A percentile compares a stretch with the other conserved stretches of the same genome.
phyloP scores from a whole-genome alignment of 495 filamentous ascomycete genomes.

The Lindgomyces ingoldianus region DNA sequence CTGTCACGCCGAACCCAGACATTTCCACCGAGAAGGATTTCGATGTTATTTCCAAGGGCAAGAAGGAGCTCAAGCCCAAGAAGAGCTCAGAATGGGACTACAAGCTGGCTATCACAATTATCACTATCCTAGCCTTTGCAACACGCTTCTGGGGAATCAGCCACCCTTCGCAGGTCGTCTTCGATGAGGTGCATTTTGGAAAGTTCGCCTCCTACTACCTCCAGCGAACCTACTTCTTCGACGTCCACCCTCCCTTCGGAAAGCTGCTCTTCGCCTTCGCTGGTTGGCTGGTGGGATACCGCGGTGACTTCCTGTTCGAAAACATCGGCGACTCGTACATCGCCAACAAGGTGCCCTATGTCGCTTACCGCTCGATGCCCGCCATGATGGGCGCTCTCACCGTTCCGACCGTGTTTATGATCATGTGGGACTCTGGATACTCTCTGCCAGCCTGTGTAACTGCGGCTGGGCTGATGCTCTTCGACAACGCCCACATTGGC shows the following conservation, averaged over 20 bases:
- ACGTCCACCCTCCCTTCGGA: conserved; percentile 97
- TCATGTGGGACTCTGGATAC: conserved; percentile 99
- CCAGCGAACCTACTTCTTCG: conserved; percentile 98
- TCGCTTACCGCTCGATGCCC: conserved; percentile 91
- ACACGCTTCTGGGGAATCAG: conserved; percentile 94
- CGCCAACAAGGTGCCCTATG: conserved; percentile 92
- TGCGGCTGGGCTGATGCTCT: conserved; percentile 81
- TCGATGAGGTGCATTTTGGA: conserved; percentile 99
- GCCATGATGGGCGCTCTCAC: conserved; percentile 89
- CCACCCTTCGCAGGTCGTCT: conserved; percentile 94
- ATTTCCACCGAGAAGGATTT: conserved; percentile 18
- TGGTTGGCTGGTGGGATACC: conserved; percentile 93
- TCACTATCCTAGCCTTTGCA: conserved; percentile 81
- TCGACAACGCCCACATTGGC: conserved; percentile 98
- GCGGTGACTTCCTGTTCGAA: conserved; percentile 96
- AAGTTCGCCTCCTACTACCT: conserved; percentile 99
- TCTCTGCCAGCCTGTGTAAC: conserved; percentile 88
- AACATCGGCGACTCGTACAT: conserved; percentile 99
- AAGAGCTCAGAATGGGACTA: conserved; percentile 73
- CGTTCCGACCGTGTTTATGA: conserved; percentile 89
- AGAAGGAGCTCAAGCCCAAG: conserved; percentile 34
- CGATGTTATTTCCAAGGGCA: conserved; percentile 37
- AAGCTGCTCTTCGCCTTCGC: conserved; percentile 88
- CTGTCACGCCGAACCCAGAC: conserved; percentile 38
- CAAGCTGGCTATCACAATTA: conserved; percentile 72